These are phyloP conservation scores for Eragrostis curvula DNA, from an alignment of 176 grass and related monocot genomes.

Conservation along the genomic window DNA sequence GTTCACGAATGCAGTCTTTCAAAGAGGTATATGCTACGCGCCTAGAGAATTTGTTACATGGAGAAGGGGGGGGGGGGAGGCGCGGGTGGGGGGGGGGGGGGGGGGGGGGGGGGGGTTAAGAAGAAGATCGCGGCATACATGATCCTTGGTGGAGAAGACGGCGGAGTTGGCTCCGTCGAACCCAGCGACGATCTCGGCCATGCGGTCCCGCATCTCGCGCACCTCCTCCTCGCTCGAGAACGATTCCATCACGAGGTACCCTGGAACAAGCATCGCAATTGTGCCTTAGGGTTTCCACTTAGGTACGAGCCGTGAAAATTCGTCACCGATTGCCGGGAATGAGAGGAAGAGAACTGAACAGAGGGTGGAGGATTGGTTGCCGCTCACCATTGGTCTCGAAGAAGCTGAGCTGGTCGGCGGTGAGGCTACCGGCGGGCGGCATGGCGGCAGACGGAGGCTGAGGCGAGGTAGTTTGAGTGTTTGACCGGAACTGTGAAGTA, in stretches of 20 bases:
- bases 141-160: constrained; percentile 91
- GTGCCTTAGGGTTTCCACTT: constrained; percentile 21
- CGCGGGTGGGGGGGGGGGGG: too few relatives aligned
- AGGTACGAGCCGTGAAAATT: background rate
- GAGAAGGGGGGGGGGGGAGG: background rate
- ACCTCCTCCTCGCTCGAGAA: constrained; percentile 71
- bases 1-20: background rate
- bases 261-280: constrained; percentile 40
- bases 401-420: constrained; percentile 66
- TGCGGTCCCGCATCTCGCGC: constrained; percentile 70
- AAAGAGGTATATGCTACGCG: background rate
- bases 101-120: too few relatives aligned
- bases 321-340: background rate
- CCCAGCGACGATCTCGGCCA: constrained; percentile 68
- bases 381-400: constrained; percentile 71
- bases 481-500: background rate
- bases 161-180: constrained; percentile 59
- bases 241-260: constrained; percentile 79
- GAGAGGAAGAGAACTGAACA: background rate
- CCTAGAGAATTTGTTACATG: background rate
- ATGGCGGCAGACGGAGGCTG: constrained; percentile 20
- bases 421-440: constrained; percentile 61
- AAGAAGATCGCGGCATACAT: constrained; percentile 57
- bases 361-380: background rate
- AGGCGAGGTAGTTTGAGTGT: background rate